Evolutionary conservation across 805 yeast genomes (phyloP), one percentile per base, ranked within the genome.

Genomic region (Candida vaughaniae): DNA sequence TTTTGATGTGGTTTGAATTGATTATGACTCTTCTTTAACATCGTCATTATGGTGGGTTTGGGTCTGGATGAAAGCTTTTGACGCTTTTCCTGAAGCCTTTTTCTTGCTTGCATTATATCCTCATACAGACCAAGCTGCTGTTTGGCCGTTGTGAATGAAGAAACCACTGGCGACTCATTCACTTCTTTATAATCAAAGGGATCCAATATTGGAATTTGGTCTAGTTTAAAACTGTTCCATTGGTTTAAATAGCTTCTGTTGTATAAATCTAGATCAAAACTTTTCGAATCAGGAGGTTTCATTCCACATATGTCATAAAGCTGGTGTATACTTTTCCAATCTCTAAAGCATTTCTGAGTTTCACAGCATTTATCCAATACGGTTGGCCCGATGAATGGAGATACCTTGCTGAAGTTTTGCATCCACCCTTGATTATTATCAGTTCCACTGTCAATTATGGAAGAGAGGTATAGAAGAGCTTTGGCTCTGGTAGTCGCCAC

Each of bases 401-500:
- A 65, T 4, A 43, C 51, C 6, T 37, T 29, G 1, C 41, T 10
- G 22, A 20, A 15, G 14, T 22, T 25, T 22, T 30, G 19, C 28
- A 16, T 38, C 40, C 30, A 34, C 17, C 39, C 23, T 4, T 23
- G 22, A 5, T 19, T 20, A 19, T 23, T 16, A 18, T 19, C 25
- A 17, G 8, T 11, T 10, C 25, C 38, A 8, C 22, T 17, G 25
- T 52, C 57, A 4, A 39, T 45, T 29, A 48, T 50, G 1, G 68
- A 58, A 4, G 73, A 63, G 3, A 82, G 47, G 46, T 73, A 77
- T 8, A 82, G 54, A 16, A 80, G 50, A 3, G 58, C 58, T 55
- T 84, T 82, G 0, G 96, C 95, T 45, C 99, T 70, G 0, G 96
- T 91, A 30, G 82, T 66, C 0, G 96, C 95, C 9, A 93, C 99